phyloP scores from a whole-genome alignment of 75 land plant genomes.

The Sequoia sempervirens region DNA sequence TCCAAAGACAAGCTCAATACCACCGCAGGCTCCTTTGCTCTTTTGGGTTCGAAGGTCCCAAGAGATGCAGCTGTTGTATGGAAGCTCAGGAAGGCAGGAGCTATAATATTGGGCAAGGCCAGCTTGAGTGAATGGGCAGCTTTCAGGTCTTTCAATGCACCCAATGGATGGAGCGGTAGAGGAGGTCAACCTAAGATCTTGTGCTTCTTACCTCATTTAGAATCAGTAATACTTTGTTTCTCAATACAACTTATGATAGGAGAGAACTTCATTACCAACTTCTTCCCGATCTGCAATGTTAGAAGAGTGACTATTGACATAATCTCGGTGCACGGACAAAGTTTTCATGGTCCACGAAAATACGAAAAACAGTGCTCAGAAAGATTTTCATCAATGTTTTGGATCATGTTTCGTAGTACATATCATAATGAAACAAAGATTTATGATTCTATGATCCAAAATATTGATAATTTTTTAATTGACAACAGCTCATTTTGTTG shows the following conservation, averaged over 20 bases:
- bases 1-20: conserved; percentile 48
- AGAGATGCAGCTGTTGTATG: conserved; percentile 28
- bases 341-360: not conserved
- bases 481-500: no score
- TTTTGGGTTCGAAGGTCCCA: conserved; percentile 39
- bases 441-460: no score
- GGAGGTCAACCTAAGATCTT: conserved; percentile 32
- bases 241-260: no score
- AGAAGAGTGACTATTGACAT: not conserved
- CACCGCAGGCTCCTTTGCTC: conserved; percentile 59
- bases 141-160: conserved; percentile 16
- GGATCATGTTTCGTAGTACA: no score
- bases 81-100: conserved; percentile 32
- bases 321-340: not conserved
- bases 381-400: no score
- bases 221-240: not conserved
- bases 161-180: conserved; percentile 42
- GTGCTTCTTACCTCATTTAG: not conserved
- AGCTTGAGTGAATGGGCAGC: conserved; percentile 44
- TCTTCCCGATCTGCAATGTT: no score
- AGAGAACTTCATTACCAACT: no score
- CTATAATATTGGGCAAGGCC: conserved; percentile 56
- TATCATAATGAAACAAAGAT: no score
- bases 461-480: no score
- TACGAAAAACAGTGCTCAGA: no score